A percentile compares a stretch with the other conserved stretches of the same genome.
Evolutionary conservation across 495 filamentous ascomycete genomes (phyloP).

Genomic region (Chaetomium tenue): DNA sequence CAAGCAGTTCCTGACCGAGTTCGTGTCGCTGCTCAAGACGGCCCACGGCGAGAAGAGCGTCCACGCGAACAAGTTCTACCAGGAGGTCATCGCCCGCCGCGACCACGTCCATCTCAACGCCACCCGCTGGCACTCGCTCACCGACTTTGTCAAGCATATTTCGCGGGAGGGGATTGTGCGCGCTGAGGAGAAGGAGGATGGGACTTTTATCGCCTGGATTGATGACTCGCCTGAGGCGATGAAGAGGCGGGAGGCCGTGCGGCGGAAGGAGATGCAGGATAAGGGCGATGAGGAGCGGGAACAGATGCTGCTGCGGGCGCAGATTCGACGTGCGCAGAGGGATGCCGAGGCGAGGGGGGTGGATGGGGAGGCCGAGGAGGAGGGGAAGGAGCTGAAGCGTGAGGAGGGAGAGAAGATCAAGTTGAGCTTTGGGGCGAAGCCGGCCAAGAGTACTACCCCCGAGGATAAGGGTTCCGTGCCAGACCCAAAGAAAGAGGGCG

Average conservation of each 20-base stretch:
- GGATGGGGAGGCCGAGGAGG: not conserved
- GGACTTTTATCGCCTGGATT: slow-evolving; percentile 82
- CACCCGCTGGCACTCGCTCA: slow-evolving; percentile 77
- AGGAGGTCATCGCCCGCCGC: slow-evolving; percentile 76
- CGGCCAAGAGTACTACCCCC: not conserved
- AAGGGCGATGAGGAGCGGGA: slow-evolving; percentile 89
- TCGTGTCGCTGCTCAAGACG: slow-evolving; percentile 70
- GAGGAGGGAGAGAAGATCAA: slow-evolving; percentile 82
- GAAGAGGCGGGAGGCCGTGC: slow-evolving; percentile 70
- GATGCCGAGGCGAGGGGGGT: slow-evolving; percentile 52
- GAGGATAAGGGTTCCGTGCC: slow-evolving; percentile 1
- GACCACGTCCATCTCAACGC: slow-evolving; percentile 93
- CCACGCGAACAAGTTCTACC: slow-evolving; percentile 87
- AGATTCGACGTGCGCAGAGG: slow-evolving; percentile 70
- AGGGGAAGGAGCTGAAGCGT: slow-evolving; percentile 57
- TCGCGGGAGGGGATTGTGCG: slow-evolving; percentile 79
- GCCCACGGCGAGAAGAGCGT: slow-evolving; percentile 83
- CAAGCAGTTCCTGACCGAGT: slow-evolving; percentile 75
- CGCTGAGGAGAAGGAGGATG: slow-evolving; percentile 87
- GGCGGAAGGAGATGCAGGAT: slow-evolving; percentile 80
- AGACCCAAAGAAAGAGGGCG: slow-evolving; percentile 9
- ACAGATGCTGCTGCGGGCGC: slow-evolving; percentile 70
- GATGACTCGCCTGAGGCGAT: slow-evolving; percentile 86
- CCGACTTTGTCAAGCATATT: slow-evolving; percentile 83
- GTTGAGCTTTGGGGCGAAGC: slow-evolving; percentile 60